Percentiles rank a stretch among this genome's conserved stretches.
These are phyloP conservation scores for Taiozyma sp. DNA, from an alignment of 1,139 yeast species.

Conservation along the genomic window DNA sequence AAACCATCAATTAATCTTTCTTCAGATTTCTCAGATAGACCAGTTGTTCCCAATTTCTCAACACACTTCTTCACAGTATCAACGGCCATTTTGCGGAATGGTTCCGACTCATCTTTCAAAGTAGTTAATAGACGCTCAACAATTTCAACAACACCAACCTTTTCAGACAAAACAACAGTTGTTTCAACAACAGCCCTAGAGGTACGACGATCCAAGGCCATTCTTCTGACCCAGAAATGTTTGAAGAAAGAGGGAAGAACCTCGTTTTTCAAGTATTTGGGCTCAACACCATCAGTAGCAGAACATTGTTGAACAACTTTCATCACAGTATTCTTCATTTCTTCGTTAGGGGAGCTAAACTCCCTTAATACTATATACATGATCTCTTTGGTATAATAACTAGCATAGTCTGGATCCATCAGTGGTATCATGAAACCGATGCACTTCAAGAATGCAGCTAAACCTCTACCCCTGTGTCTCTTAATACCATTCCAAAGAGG, in stretches of 20 bases:
- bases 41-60: constrained; percentile 42
- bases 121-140: constrained; percentile 53
- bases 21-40: constrained; percentile 55
- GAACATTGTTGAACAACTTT: constrained; percentile 56
- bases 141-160: constrained; percentile 61
- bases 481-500: constrained; percentile 80
- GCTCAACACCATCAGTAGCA: constrained; percentile 46
- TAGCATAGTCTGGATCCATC: constrained; percentile 81
- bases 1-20: constrained; percentile 75
- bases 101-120: constrained; percentile 80
- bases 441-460: constrained; percentile 75
- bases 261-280: constrained; percentile 40
- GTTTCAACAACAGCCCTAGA: constrained; percentile 68
- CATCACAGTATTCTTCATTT: constrained; percentile 75
- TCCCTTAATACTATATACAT: constrained; percentile 66
- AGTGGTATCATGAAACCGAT: constrained; percentile 80
- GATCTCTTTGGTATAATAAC: constrained; percentile 73
- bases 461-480: constrained; percentile 70
- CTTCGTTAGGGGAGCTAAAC: constrained; percentile 82
- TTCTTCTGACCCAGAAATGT: constrained; percentile 74
- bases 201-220: constrained; percentile 53
- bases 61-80: constrained; percentile 58
- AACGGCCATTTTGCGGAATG: constrained; percentile 73
- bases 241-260: constrained; percentile 63
- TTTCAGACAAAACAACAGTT: constrained; percentile 60